phyloP scores from a whole-genome alignment of 768 basidiomycete species.

The Candolleomyces aberdarensis region DNA sequence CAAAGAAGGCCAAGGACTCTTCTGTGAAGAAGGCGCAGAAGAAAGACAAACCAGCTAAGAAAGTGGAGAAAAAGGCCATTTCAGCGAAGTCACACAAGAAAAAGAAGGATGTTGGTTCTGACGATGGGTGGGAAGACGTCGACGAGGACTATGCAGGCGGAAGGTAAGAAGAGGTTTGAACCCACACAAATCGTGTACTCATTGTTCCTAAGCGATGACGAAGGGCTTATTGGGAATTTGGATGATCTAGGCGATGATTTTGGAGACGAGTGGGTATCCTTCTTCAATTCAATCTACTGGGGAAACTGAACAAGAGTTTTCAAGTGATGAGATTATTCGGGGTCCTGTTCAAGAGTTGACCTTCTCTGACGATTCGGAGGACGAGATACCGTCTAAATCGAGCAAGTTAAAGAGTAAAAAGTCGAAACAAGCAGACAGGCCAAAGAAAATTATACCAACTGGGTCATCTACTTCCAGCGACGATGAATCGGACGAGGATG shows the following conservation, averaged over 20 bases:
- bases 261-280: constrained; percentile 39
- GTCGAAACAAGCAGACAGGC: constrained; percentile 50
- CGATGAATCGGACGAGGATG: constrained; percentile 41
- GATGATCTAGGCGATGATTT: constrained; percentile 49
- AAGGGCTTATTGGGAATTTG: constrained; percentile 39
- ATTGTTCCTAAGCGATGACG: constrained; percentile 25
- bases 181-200: no score
- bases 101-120: constrained; percentile 24
- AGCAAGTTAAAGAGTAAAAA: constrained; percentile 36
- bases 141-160: constrained; percentile 44
- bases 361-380: constrained; percentile 61
- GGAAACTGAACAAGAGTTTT: constrained; percentile 3
- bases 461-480: constrained; percentile 42
- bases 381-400: constrained; percentile 29
- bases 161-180: constrained; percentile 38
- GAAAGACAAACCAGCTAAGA: constrained; percentile 13
- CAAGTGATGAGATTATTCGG: constrained; percentile 49
- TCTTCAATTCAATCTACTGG: neutral
- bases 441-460: constrained; percentile 48
- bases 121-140: constrained; percentile 64
- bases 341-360: constrained; percentile 59
- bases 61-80: neutral
- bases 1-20: constrained; percentile 46
- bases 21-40: constrained; percentile 31
- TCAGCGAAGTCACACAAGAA: constrained; percentile 10